Base-by-base conservation (phyloP, 1,139 yeast genomes). In the Keqinozyma sinolaborantium region DNA sequence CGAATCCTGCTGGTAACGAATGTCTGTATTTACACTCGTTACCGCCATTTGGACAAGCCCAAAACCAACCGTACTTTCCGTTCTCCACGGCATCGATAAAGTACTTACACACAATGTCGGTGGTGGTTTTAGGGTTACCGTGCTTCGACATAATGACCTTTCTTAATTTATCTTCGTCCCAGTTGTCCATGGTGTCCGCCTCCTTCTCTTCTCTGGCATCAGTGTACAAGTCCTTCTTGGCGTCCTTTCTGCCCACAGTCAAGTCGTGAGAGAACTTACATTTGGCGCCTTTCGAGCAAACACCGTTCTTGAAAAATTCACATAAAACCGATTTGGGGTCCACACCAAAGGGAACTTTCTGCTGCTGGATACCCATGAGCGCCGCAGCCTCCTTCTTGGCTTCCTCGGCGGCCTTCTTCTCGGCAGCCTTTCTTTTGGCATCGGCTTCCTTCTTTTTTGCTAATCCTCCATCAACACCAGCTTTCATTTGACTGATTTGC, bases 51-150 rank as follows among this genome's bases (percentile, higher is more conserved):
- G 98, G 99, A 67, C 99, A 92, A 20, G 77, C 75, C 99, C 98
- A 92, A 62, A 92, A 90, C 98, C 98, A 92, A 49, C 99, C 98
- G 56, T 94, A 92, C 57, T 92, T 90, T 36, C 95, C 94, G 53
- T 88, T 88, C 55, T 94, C 98, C 39, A 94, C 97, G 0, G 98
- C 98, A 39, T 88, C 96, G 48, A 92, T 85, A 64, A 94, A 94
- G 60, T 61, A 79, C 59, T 90, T 92, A 74, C 99, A 94, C 29
- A 94, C 88, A 44, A 76, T 94, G 42, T 92, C 97, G 2, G 99
- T 94, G 16, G 97, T 88, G 10, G 97, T 88, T 57, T 81, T 79
- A 31, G 83, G 92, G 58, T 92, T 92, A 35, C 98, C 97, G 51
- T 88, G 97, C 64, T 92, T 94, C 33, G 97, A 87, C 45, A 73